Conservation (phyloP, 1,284 basidiomycete species). For the Uromyces viciae-fabae region DNA sequence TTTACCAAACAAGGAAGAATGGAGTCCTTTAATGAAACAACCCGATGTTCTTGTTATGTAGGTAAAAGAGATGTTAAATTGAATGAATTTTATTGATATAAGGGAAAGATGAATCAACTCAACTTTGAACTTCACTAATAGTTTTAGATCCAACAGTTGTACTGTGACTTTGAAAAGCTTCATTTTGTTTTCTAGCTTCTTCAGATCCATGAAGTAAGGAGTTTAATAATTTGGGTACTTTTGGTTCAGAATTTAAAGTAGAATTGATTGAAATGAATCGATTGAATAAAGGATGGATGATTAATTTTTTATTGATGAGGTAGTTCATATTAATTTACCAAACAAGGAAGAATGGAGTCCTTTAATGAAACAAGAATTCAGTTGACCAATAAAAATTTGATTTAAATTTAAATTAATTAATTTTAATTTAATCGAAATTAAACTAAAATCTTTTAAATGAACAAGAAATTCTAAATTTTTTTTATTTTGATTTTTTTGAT, state of each 20-base stretch:
- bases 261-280: constrained; percentile 25
- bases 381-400: not conserved
- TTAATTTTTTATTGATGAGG: no score
- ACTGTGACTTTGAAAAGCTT: constrained; percentile 40
- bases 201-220: constrained; percentile 43
- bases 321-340: not conserved
- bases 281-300: no score
- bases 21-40: no score
- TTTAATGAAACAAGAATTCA: not conserved
- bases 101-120: no score
- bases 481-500: not conserved
- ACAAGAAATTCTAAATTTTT: not conserved
- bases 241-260: constrained; percentile 1
- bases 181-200: constrained; percentile 35
- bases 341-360: not conserved
- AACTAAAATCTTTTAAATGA: not conserved
- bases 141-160: constrained; percentile 43
- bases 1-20: no score
- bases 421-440: not conserved
- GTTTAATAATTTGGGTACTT: constrained; percentile 24
- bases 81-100: no score
- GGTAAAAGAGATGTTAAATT: no score
- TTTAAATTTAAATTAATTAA: not conserved
- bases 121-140: constrained; percentile 37
- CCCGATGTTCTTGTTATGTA: no score